Conservation (phyloP, 2,329 filamentous ascomycete genomes). For the Sclerotinia minor region DNA sequence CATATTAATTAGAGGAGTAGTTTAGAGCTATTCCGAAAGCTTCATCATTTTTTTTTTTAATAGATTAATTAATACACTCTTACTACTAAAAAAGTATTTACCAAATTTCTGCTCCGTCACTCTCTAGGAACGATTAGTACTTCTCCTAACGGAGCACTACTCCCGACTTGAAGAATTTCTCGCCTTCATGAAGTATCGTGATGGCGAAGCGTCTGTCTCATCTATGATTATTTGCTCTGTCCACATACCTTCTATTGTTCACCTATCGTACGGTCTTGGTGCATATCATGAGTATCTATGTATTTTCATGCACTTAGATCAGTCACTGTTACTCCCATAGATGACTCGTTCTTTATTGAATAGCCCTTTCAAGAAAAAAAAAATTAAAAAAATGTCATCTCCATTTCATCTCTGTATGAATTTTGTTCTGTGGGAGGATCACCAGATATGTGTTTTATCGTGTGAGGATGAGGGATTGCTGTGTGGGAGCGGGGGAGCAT, state of each 20-base stretch:
- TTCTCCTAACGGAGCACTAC: not conserved
- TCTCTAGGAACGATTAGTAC: not conserved
- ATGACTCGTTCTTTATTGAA: not conserved
- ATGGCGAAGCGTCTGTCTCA: no score
- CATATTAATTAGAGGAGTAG: not conserved
- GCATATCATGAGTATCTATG: not conserved
- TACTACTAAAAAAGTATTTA: not conserved
- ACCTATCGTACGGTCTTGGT: not conserved
- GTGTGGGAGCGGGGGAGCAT: no score
- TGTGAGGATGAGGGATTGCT: no score
- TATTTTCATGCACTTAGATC: not conserved
- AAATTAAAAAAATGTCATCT: no score
- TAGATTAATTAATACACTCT: not conserved
- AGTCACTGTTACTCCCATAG: not conserved
- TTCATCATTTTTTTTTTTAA: not conserved
- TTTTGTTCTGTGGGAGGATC: no score
- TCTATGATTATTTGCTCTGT: not conserved
- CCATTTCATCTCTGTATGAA: no score
- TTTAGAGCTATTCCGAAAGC: not conserved
- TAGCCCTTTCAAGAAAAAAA: not conserved
- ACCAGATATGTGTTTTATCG: no score
- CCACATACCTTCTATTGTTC: not conserved
- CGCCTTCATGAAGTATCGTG: not conserved
- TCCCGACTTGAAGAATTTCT: not conserved
- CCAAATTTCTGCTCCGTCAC: not conserved